Evolutionary conservation across 225 moss, liverwort and hornwort genomes (phyloP).

Genomic region (Pseudisothecium myosuroides): DNA sequence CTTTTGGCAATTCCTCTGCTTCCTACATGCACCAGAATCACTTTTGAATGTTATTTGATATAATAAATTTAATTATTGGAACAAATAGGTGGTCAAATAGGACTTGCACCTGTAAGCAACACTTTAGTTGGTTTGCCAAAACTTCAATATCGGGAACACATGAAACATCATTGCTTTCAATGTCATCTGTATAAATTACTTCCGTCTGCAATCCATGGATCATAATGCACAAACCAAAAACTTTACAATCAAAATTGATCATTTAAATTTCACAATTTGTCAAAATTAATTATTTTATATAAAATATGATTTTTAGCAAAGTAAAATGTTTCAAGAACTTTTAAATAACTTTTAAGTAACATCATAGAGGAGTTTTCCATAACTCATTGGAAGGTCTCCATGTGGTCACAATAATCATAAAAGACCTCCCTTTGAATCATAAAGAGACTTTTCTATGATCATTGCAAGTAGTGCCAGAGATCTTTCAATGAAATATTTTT

Average conservation of each 20-base stretch:
- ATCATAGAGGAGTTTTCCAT: background rate
- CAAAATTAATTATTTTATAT: background rate
- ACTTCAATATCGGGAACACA: constrained; percentile 58
- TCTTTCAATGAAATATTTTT: too few relatives aligned
- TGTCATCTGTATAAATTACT: constrained; percentile 33
- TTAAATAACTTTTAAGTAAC: too few relatives aligned
- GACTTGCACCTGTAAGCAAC: constrained; percentile 57
- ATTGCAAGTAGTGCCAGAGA: background rate
- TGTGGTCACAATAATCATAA: too few relatives aligned
- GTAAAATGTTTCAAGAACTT: background rate
- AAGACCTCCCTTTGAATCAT: too few relatives aligned
- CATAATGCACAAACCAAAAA: background rate
- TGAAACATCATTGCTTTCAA: constrained; percentile 44
- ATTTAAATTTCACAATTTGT: background rate
- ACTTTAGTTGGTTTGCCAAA: constrained; percentile 47
- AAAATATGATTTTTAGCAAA: too few relatives aligned
- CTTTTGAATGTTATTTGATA: background rate
- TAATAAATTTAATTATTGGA: background rate
- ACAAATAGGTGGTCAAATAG: background rate
- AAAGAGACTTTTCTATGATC: background rate
- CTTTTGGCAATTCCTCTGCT: constrained; percentile 75
- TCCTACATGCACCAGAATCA: constrained; percentile 7
- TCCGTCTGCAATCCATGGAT: constrained; percentile 18
- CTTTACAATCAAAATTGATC: background rate
- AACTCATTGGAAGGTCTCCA: background rate